Base-by-base conservation (phyloP, 2,329 filamentous ascomycete genomes). In the Pestalotiopsis sp. region DNA sequence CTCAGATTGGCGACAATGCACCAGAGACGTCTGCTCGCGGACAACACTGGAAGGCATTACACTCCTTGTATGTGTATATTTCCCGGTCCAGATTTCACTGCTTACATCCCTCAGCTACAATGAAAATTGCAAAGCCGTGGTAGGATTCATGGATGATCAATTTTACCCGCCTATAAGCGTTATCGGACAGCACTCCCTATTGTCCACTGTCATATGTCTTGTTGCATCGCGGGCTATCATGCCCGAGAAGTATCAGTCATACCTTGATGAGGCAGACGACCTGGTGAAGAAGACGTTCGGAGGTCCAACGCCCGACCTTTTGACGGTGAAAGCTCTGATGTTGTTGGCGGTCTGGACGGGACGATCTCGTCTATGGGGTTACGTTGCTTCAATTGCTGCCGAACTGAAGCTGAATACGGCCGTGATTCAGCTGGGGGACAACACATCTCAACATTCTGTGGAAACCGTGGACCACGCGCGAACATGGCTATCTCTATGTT, bases 91-190 rank as follows among this genome's bases (percentile, higher is more conserved):
- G 4, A 23, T 17, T 5, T 63, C 31, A 39, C 11, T 27, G n/a
- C 25, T 62, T 12, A 62, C 9, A 20, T 6, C 17, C 17, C 9
- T 45, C 49, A 65, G 62, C 39, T 65, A 23, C 20, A n/a, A 65
- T 38, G 62, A 45, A 36, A 65, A 65, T 27, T 65, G 62, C 38
- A 65, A 23, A 45, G 13, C 62, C 20, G 62, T 65, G 20, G 49
- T 65, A 49, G 38, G 14, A 9, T 65, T 65, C 39, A 49, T 45
- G 62, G 62, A 65, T 36, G 62, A 65, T 27, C 39, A 65, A 20
- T 25, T 65, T 3, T 56, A 49, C 13, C 62, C 62, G 23, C 38
- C 62, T 12, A 27, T 23, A 4, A 20, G 2, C 39, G 1, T 52
- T 56, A n/a, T 56, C 39, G 25, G 39, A 36, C 36, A 52, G 20